Evolutionary conservation across 331 rosid species (phyloP).

Genomic region (Quercus tomentella): DNA sequence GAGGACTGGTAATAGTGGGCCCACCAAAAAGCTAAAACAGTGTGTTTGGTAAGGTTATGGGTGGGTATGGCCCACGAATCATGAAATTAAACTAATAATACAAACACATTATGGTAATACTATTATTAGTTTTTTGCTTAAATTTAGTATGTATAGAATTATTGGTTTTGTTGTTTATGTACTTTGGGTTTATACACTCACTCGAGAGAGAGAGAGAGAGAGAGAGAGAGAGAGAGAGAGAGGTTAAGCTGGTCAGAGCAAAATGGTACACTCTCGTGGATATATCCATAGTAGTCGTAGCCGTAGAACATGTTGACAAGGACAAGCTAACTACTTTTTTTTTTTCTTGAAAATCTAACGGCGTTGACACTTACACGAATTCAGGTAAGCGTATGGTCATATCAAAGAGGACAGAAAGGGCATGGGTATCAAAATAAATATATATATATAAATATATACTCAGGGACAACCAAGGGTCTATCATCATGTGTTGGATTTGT

Average conservation of each 20-base stretch:
- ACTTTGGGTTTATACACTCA: background rate
- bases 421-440: background rate
- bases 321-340: conserved; percentile 39
- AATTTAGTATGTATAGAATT: background rate
- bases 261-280: background rate
- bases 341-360: conserved; percentile 37
- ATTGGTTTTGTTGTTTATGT: background rate
- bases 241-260: background rate
- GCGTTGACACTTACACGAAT: conserved; percentile 63
- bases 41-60: background rate
- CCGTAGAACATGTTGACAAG: conserved; percentile 32
- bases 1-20: background rate
- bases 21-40: background rate
- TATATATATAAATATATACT: fast-evolving
- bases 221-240: too few relatives aligned
- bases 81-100: background rate
- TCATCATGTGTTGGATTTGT: conserved; percentile 10
- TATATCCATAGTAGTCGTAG: background rate
- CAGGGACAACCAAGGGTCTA: background rate
- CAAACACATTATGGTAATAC: too few relatives aligned
- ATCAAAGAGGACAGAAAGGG: background rate
- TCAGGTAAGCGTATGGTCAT: conserved; percentile 27
- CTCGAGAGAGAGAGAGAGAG: background rate
- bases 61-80: background rate
- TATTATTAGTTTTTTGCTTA: too few relatives aligned